A percentile compares a stretch with the other conserved stretches of the same genome.
Evolutionary conservation across 164 flowering plant species (phyloP).

Genomic region (Vitis rupestris): DNA sequence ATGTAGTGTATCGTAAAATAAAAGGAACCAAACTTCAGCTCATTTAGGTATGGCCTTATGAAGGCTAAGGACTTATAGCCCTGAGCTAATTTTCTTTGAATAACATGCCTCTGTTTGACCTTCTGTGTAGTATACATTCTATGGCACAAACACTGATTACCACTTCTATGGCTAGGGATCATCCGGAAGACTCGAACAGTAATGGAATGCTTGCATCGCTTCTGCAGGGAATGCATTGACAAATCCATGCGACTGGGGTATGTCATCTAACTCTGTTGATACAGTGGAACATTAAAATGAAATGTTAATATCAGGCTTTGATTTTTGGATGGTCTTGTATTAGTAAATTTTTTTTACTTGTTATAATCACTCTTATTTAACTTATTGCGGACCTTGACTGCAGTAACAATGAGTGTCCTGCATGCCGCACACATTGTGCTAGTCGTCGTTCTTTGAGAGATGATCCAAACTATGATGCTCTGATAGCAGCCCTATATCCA

Average conservation of each 20-base stretch:
- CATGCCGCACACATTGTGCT: slow-evolving; percentile 98
- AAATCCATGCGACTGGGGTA: slow-evolving; percentile 98
- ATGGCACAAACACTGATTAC: neutral
- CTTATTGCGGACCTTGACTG: neutral
- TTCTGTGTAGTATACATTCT: too few species aligned
- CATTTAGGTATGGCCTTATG: too few species aligned
- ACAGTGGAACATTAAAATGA: neutral
- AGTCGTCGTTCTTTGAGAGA: slow-evolving; percentile 98
- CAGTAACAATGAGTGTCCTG: slow-evolving; percentile 99
- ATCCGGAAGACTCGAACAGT: slow-evolving; percentile 94
- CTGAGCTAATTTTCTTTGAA: too few species aligned
- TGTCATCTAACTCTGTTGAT: slow-evolving; percentile 5
- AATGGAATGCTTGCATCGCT: slow-evolving; percentile 98
- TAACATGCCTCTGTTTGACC: too few species aligned
- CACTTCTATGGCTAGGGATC: slow-evolving; percentile 51
- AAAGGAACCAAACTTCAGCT: too few species aligned
- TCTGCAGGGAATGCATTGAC: slow-evolving; percentile 98
- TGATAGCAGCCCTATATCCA: slow-evolving; percentile 76
- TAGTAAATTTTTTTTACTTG: too few species aligned
- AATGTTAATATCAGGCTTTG: neutral
- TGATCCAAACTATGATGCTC: slow-evolving; percentile 86
- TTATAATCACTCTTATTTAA: neutral
- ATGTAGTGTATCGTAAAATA: too few species aligned
- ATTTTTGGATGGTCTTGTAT: neutral
- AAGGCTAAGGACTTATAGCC: too few species aligned